Evolutionary conservation across 495 filamentous ascomycete species (phyloP).

Genomic region (Podospora didyma): DNA sequence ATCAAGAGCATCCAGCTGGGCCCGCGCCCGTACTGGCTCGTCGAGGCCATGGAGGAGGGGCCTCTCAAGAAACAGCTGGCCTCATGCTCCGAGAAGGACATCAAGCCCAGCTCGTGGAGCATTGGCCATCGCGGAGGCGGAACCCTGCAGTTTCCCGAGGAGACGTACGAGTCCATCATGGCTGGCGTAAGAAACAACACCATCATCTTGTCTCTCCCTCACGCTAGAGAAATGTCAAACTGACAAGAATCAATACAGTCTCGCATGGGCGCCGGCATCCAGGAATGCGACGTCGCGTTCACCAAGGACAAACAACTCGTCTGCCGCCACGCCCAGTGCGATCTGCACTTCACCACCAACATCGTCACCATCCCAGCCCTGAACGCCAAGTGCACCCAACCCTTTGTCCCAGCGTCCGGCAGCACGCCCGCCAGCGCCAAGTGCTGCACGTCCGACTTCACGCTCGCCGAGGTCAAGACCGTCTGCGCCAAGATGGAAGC

Average conservation of each 20-base stretch:
- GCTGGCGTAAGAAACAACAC: conserved; percentile 41
- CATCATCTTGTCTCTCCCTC: no score
- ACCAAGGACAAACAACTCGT: conserved; percentile 57
- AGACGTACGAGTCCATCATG: conserved; percentile 47
- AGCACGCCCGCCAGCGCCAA: conserved; percentile 42
- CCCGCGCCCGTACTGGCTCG: conserved; percentile 54
- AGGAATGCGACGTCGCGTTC: conserved; percentile 63
- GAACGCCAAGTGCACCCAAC: conserved; percentile 56
- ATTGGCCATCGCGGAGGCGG: conserved; percentile 58
- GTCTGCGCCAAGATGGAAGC: conserved; percentile 63
- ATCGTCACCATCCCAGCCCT: conserved; percentile 54
- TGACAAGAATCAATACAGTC: conserved; percentile 20
- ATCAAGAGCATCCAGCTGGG: conserved; percentile 47
- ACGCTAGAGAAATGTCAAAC: no score
- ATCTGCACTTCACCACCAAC: conserved; percentile 62
- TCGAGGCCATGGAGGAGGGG: conserved; percentile 55
- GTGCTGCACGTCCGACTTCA: conserved; percentile 64
- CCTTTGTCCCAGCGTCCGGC: conserved; percentile 48
- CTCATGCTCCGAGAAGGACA: conserved; percentile 45
- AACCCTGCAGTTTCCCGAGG: conserved; percentile 59
- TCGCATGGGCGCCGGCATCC: conserved; percentile 59
- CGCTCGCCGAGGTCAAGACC: conserved; percentile 53
- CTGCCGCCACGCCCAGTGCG: conserved; percentile 60
- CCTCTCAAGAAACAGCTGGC: conserved; percentile 52
- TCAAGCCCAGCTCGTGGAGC: conserved; percentile 41